Base-by-base conservation (phyloP, 1,284 basidiomycete species). In the Rugosomyces carneus region DNA sequence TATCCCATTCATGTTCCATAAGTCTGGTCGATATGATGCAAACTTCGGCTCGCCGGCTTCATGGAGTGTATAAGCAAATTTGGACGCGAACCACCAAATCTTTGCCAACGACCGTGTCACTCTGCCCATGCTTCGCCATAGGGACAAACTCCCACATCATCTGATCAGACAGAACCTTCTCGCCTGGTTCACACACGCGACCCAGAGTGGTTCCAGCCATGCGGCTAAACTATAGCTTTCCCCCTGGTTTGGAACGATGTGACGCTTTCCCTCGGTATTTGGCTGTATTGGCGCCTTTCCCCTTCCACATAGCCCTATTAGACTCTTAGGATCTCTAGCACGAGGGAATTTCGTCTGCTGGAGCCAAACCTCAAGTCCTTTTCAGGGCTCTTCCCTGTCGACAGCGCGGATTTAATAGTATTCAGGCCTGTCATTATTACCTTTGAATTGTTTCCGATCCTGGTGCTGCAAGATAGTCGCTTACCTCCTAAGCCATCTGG, bases 231-330 rank as follows among this genome's bases (percentile, higher is more conserved):
- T 27, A 4, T 29, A 34, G 40, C 42, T 46, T 47, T 40, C 29
- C 37, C 24, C 15, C 45, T 42, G 27, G 31, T 15, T 34, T n/a
- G n/a, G 15, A n/a, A 16, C 31, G 13, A 34, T 49, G 37, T 39
- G 26, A 37, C 35, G 39, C 44, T 23, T 53, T 49, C 42, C 53
- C 53, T 53, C 51, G 45, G 47, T 45, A 48, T 51, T 41, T 49
- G 42, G 40, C 46, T 45, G 42, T 34, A 38, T 37, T 29, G 44
- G n/a, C 31, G 36, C 31, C 10, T 15, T n/a, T 32, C 24, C 16
- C 21, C 16, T 36, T 46, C 21, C 41, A 42, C 43, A 40, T 26
- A 41, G 21, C 37, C 21, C 34, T 38, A 44, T 32, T 37, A 53
- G 20, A 18, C 37, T 50, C 47, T 45, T 42, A 39, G n/a, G 11